Evolutionary conservation across 371 early-diverging fungal genomes (phyloP), one percentile per base, ranked within the genome.

Genomic region (Coemansia sp.): DNA sequence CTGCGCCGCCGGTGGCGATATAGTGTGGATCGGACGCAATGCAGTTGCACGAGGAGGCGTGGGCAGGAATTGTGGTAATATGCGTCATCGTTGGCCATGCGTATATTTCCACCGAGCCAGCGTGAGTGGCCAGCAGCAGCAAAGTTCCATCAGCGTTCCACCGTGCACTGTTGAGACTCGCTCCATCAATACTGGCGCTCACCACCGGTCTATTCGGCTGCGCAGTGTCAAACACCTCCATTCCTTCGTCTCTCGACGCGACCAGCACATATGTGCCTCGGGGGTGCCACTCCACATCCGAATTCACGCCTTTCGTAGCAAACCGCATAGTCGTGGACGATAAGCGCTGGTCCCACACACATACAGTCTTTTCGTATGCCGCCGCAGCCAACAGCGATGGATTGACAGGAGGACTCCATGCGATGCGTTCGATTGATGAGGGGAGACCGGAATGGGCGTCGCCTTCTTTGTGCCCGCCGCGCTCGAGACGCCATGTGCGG

Each of bases 381-480:
- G 77, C 72, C 0, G 73, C 77, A 2, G 77, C 77, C 2, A 77
- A 52, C 0, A 65, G 12, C 18, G 64, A 33, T 8, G 59, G 6
- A 44, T 56, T 44, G n/a, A 65, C 2, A 4, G 47, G 61, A 3
- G 77, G 73, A 26, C 74, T 62, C 77, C 77, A 77, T 3, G 68
- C 67, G 2, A 77, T 54, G 0, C 69, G 65, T 56, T 77, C 77
- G 9, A 77, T 72, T 14, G 61, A 44, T 11, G 14, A 44, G 20
- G 68, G 65, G 8, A 77, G 40, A 1, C 59, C 64, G 28, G 61
- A 56, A 37, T 72, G 65, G 28, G 65, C 77, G 30, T 77, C 77
- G 65, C 77, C 77, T 20, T 77, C 77, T 26, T 77, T 77, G 59
- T 77, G 77, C 3, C 77, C 77, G 51, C 77, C 73, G 14, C 73